Conservation (phyloP, 2,329 filamentous ascomycete genomes). For the Trichophyton schoenleinii region DNA sequence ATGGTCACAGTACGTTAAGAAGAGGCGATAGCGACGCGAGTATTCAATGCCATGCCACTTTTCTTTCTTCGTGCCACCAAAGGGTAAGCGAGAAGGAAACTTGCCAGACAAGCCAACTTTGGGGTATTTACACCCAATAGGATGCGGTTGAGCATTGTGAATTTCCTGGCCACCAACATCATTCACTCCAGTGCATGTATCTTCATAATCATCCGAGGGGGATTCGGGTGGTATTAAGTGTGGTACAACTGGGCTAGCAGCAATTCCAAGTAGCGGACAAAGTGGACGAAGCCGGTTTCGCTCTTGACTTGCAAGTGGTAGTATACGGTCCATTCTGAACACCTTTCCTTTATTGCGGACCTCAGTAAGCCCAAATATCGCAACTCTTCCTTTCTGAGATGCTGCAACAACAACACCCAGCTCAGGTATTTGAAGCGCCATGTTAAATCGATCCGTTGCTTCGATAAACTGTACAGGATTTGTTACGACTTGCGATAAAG, state of each 20-base stretch:
- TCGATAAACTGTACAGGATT: constrained; percentile 17
- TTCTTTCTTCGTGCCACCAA: constrained; percentile 11
- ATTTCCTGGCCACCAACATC: neutral
- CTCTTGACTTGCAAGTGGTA: constrained; percentile 43
- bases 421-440: constrained; percentile 46
- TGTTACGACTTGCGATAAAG: constrained; percentile 21
- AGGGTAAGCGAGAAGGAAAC: neutral
- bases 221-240: constrained; percentile 27
- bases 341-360: constrained; percentile 27
- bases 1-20: constrained; percentile 46
- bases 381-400: constrained; percentile 45
- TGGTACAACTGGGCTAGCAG: constrained; percentile 45
- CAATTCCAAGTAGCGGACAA: constrained; percentile 42
- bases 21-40: constrained; percentile 38
- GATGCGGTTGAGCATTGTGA: neutral
- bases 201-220: constrained; percentile 3
- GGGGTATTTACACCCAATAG: neutral
- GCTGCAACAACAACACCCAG: constrained; percentile 47
- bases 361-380: constrained; percentile 41
- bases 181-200: constrained; percentile 6
- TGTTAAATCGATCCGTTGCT: constrained; percentile 42
- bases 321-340: constrained; percentile 44
- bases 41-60: constrained; percentile 29
- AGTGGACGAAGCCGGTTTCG: constrained; percentile 30
- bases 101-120: neutral